phyloP scores from a whole-genome alignment of 805 yeast genomes.

The Starmerella tilneyi region DNA sequence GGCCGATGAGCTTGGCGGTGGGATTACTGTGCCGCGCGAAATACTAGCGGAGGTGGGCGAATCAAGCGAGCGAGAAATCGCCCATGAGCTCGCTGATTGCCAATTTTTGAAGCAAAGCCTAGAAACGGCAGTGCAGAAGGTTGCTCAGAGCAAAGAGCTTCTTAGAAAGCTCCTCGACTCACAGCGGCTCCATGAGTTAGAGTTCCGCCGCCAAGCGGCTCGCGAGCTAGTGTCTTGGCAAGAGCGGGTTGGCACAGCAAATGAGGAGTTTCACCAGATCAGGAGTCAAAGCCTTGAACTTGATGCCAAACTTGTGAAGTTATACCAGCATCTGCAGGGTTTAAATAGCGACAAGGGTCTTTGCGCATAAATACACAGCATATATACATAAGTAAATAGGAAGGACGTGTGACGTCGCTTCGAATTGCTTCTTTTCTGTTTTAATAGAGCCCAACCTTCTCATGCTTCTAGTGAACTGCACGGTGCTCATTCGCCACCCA shows the following conservation, averaged over 20 bases:
- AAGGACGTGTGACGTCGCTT: too few relatives aligned
- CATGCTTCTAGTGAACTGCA: too few relatives aligned
- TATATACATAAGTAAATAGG: not conserved
- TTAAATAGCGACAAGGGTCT: not conserved
- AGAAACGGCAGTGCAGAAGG: not conserved
- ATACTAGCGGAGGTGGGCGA: constrained; percentile 11
- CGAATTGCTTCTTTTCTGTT: not conserved
- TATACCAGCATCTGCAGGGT: constrained; percentile 1
- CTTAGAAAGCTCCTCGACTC: constrained; percentile 6
- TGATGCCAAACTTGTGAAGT: constrained; percentile 9
- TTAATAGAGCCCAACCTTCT: too few relatives aligned
- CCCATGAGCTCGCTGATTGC: constrained; percentile 14
- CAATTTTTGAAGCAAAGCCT: constrained; percentile 8
- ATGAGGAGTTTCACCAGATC: constrained; percentile 12
- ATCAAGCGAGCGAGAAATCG: constrained; percentile 3
- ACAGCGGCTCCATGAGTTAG: constrained; percentile 11
- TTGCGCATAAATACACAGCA: not conserved
- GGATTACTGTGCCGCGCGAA: constrained; percentile 14
- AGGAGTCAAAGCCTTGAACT: constrained; percentile 1
- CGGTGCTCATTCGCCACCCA: too few relatives aligned
- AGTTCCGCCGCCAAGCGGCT: constrained; percentile 5
- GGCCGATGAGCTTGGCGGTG: constrained; percentile 24
- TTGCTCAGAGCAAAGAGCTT: constrained; percentile 6
- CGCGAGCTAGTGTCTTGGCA: constrained; percentile 18
- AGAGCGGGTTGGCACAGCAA: constrained; percentile 15